Evolutionary conservation across 108 stramenopile genomes (phyloP).

Genomic region (Skeletonema marinoi): DNA sequence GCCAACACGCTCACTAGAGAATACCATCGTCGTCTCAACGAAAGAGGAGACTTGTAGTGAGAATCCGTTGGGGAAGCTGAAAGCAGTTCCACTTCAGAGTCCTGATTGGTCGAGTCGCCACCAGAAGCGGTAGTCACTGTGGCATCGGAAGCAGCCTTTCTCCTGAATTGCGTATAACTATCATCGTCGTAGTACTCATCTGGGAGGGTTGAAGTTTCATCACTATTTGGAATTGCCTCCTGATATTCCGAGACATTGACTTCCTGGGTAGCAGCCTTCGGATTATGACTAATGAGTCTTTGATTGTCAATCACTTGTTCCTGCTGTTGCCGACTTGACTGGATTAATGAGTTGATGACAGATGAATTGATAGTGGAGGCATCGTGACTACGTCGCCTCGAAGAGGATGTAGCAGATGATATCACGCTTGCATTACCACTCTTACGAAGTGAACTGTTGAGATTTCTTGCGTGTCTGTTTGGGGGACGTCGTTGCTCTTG

Average conservation of each 20-base stretch:
- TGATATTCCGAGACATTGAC: conserved; percentile 9
- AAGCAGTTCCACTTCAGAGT: not conserved
- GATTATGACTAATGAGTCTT: conserved; percentile 6
- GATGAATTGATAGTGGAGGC: not conserved
- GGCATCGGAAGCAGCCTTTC: not conserved
- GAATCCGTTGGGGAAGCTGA: not conserved
- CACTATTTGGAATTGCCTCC: not conserved
- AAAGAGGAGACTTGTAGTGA: conserved; percentile 5
- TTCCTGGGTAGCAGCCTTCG: conserved; percentile 9
- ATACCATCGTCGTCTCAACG: not conserved
- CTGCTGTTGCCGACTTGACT: not conserved
- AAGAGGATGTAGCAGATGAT: not conserved
- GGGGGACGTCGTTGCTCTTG: not conserved
- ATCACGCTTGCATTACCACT: not conserved
- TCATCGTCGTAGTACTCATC: conserved; percentile 5
- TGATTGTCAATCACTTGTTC: not conserved
- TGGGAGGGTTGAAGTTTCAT: not conserved
- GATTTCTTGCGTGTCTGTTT: not conserved
- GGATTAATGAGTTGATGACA: not conserved
- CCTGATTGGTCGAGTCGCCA: not conserved
- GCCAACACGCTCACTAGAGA: conserved; percentile 6
- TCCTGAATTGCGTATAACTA: not conserved
- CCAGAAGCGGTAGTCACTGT: not conserved
- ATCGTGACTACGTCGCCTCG: not conserved
- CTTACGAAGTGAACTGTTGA: not conserved